Conservation (phyloP, 1,284 basidiomycete genomes). For the Tausonia pullulans region DNA sequence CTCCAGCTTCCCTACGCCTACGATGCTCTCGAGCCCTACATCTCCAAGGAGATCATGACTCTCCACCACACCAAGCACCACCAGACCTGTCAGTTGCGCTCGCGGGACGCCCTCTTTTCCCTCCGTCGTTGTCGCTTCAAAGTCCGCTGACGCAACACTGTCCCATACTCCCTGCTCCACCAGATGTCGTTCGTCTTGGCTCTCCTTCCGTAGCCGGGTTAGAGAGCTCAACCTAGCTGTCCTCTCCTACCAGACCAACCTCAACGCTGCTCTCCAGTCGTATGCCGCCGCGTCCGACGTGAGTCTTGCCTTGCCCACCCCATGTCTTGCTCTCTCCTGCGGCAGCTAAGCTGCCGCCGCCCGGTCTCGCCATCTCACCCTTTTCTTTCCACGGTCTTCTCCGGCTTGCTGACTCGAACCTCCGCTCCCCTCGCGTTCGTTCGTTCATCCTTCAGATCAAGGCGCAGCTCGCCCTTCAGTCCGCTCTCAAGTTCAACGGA, state of each 20-base stretch:
- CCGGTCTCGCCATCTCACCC: not conserved
- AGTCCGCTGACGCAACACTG: no score
- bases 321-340: not conserved
- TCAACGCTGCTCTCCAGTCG: slow-evolving; percentile 63
- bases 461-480: slow-evolving; percentile 73
- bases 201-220: not conserved
- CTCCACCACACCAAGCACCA: slow-evolving; percentile 96
- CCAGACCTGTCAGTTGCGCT: slow-evolving; percentile 60
- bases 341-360: not conserved
- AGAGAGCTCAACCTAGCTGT: not conserved
- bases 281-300: slow-evolving; percentile 42
- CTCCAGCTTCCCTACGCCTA: slow-evolving; percentile 85
- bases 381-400: not conserved
- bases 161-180: no score
- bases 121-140: not conserved
- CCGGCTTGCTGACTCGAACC: not conserved
- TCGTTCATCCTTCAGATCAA: slow-evolving; percentile 37
- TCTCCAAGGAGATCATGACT: slow-evolving; percentile 64
- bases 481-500: slow-evolving; percentile 83
- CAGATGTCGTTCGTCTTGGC: no score
- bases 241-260: slow-evolving; percentile 19
- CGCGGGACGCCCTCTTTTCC: not conserved
- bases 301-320: not conserved
- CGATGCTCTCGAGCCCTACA: slow-evolving; percentile 50
- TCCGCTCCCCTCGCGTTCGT: not conserved